These are phyloP conservation scores for Curvularia lunata DNA, from an alignment of 2,329 filamentous ascomycete genomes.

Conservation along the genomic window DNA sequence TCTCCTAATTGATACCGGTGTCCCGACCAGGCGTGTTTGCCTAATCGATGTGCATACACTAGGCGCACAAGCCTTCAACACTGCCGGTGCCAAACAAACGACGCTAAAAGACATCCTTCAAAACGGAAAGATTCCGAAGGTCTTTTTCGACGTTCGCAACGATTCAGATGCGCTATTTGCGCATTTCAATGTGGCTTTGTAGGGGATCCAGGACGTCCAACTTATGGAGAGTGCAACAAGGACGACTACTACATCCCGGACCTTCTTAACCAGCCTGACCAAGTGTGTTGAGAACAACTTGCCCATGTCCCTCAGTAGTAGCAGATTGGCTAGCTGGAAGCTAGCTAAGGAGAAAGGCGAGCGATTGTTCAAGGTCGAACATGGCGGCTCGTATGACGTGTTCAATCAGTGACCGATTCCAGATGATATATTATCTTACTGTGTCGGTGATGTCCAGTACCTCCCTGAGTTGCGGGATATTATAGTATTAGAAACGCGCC, in stretches of 20 bases:
- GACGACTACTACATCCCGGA: neutral
- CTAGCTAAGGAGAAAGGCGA: constrained; percentile 28
- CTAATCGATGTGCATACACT: constrained; percentile 18
- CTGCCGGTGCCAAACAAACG: neutral
- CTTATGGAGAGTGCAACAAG: constrained; percentile 13
- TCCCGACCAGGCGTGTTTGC: constrained; percentile 2
- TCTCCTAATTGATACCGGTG: constrained; percentile 13
- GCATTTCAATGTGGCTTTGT: constrained; percentile 15
- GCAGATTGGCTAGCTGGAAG: neutral
- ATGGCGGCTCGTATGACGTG: constrained; percentile 36
- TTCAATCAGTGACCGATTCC: constrained; percentile 39
- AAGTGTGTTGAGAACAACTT: constrained; percentile 1
- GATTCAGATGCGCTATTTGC: constrained; percentile 36
- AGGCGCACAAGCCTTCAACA: constrained; percentile 33
- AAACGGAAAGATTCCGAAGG: constrained; percentile 30
- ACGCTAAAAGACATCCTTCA: constrained; percentile 27
- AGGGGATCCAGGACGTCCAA: constrained; percentile 12
- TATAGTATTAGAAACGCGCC: too few species aligned
- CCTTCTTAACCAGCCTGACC: constrained; percentile 3
- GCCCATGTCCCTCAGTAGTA: neutral
- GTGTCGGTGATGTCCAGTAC: constrained; percentile 31
- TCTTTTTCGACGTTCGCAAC: constrained; percentile 40
- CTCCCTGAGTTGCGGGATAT: constrained; percentile 23
- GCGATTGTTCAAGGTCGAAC: constrained; percentile 28
- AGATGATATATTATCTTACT: constrained; percentile 36